phyloP scores from a whole-genome alignment of 345 rosid genomes.

The Litchi chinensis region DNA sequence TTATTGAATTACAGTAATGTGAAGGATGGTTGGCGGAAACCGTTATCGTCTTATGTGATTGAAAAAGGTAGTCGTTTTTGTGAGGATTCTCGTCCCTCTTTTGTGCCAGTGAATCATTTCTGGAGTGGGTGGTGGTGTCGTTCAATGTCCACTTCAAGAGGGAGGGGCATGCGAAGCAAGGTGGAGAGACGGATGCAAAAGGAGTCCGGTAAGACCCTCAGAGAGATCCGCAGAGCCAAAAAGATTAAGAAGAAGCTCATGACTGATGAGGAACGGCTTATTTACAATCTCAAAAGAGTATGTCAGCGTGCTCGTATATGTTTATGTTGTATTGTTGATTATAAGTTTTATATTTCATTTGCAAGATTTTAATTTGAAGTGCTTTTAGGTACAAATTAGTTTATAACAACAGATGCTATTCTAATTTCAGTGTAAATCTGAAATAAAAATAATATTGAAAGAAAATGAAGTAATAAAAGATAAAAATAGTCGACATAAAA shows the following conservation, averaged over 20 bases:
- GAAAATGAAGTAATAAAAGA: too few species aligned
- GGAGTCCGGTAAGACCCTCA: constrained; percentile 84
- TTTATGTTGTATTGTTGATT: background rate
- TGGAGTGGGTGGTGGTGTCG: constrained; percentile 55
- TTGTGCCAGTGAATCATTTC: constrained; percentile 19
- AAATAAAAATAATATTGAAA: too few species aligned
- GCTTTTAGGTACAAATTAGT: background rate
- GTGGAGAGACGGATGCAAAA: constrained; percentile 88
- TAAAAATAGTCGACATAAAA: too few species aligned
- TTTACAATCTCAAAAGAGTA: constrained; percentile 93
- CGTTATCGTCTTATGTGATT: constrained; percentile 17
- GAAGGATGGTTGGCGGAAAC: constrained; percentile 28
- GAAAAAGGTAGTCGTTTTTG: constrained; percentile 14
- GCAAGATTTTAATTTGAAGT: background rate
- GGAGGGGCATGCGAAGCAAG: constrained; percentile 92
- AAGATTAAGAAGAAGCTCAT: constrained; percentile 90
- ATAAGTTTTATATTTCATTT: constrained; percentile 13
- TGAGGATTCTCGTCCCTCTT: constrained; percentile 27
- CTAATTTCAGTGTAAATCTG: too few species aligned
- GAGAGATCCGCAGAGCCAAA: constrained; percentile 90
- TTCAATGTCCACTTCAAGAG: constrained; percentile 76
- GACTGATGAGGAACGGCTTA: constrained; percentile 95
- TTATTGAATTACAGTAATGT: constrained; percentile 36
- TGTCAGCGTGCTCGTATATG: constrained; percentile 5
- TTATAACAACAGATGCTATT: too few species aligned